Evolutionary conservation across 192 early-diverging fungal genomes (phyloP), one percentile per base, ranked within the genome.

Genomic region (Kappamyces sp.): DNA sequence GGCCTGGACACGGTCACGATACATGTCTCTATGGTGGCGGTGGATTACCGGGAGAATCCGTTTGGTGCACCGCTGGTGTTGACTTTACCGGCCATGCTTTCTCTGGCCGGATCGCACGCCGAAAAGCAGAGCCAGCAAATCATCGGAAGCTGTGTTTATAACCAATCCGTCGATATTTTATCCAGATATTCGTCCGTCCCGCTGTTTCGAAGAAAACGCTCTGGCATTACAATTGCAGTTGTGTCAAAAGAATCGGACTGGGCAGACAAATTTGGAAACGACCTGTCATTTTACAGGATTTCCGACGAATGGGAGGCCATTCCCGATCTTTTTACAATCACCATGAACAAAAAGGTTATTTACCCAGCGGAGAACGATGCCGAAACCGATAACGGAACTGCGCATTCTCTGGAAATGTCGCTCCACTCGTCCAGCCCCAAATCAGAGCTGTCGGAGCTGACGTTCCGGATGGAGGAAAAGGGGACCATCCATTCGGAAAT

Each of bases 381-480:
- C 5, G 31, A 34, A n/a, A 14, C 14, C 9, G 5, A 34, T 7
- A 35, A 35, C 12, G 22, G 22, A 22, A 22, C 22, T 22, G 22
- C 22, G 0, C 22, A 22, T 0, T 22, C 22, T 22, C 22, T 22
- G 22, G 22, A 22, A 22, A 22, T 22, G 22, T 22, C 22, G 22
- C 22, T 22, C 22, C 22, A 22, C 22, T n/a, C 14, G 29, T 8
- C 15, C 4, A 14, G 12, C 14, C 51, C 51, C 9, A 53, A 53
- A 14, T 53, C 51, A 14, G 51, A 53, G 40, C 12, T 53, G 51
- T 53, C 51, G 1, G 51, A 53, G 40, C 35, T 53, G 9, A 49
- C 43, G 22, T 45, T 45, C 12, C 43, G 22, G 12, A 45, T 45
- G 12, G 43, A 45, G 43, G 43, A 45, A 45, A 22, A 45, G 43